These are phyloP conservation scores for Choanephora cucurbitarum DNA, from an alignment of 371 early-diverging fungal genomes.

Conservation along the genomic window DNA sequence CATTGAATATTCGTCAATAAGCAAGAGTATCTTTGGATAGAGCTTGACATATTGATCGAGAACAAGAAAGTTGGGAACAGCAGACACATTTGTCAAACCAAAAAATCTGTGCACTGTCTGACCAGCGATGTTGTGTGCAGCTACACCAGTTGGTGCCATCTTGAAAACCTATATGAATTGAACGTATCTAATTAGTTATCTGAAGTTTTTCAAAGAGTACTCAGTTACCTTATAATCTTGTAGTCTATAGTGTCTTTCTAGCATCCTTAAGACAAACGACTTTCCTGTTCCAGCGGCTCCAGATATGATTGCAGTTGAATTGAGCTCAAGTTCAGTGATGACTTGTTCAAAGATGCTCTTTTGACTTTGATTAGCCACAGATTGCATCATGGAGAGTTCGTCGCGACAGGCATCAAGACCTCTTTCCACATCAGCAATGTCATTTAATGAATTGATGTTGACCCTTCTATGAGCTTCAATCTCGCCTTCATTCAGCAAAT, in stretches of 20 bases:
- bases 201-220: too few species aligned
- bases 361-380: background rate
- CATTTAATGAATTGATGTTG: background rate
- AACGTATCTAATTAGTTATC: too few species aligned
- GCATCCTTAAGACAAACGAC: background rate
- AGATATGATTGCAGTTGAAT: background rate
- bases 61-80: background rate
- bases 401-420: background rate
- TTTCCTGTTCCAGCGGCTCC: background rate
- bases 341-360: background rate
- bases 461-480: background rate
- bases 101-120: background rate
- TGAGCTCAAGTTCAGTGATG: background rate
- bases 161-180: background rate
- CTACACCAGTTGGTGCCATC: background rate
- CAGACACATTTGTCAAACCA: background rate
- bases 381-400: background rate
- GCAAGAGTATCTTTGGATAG: background rate
- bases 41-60: slow-evolving; percentile 1
- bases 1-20: slow-evolving; percentile 9
- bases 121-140: background rate
- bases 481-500: background rate
- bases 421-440: background rate
- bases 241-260: background rate
- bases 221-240: background rate